These are phyloP conservation scores for Euphorbia celastroides DNA, from an alignment of 441 rosid genomes.

Conservation along the genomic window DNA sequence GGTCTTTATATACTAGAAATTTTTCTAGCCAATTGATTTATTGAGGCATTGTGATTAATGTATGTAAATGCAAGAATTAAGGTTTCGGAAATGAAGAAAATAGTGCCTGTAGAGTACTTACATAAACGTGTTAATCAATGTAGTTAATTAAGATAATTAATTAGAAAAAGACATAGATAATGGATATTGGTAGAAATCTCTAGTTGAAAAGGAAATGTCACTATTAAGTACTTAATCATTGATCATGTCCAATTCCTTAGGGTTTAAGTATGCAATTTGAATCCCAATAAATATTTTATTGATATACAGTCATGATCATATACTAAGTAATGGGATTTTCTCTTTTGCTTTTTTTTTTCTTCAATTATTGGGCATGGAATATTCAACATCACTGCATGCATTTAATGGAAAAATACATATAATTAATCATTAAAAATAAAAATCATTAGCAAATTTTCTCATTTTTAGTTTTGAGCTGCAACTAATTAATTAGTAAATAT, in stretches of 20 bases:
- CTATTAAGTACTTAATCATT: not conserved
- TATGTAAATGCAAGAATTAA: too few species aligned
- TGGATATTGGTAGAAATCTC: not conserved
- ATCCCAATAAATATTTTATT: not conserved
- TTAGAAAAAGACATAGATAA: not conserved
- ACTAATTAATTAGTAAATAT: too few species aligned
- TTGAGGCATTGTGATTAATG: too few species aligned
- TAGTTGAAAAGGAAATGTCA: not conserved
- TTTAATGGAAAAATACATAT: slow-evolving; percentile 2
- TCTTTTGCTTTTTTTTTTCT: not conserved
- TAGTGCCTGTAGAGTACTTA: not conserved
- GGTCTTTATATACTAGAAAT: not conserved
- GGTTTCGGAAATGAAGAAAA: too few species aligned
- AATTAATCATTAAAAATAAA: not conserved
- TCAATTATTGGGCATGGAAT: slow-evolving; percentile 1
- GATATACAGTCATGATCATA: not conserved
- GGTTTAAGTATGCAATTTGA: slow-evolving; percentile 8
- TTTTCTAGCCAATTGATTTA: too few species aligned
- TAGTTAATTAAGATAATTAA: not conserved
- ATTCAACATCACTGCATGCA: not conserved
- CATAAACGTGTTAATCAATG: not conserved
- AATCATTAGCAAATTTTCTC: not conserved
- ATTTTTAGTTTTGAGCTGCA: not conserved
- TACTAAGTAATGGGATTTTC: slow-evolving; percentile 1
- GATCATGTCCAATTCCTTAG: slow-evolving; percentile 3